Percentiles rank a stretch among this genome's conserved stretches.
Evolutionary conservation across 495 filamentous ascomycete genomes (phyloP).

Genomic region (Penicillium daleae): DNA sequence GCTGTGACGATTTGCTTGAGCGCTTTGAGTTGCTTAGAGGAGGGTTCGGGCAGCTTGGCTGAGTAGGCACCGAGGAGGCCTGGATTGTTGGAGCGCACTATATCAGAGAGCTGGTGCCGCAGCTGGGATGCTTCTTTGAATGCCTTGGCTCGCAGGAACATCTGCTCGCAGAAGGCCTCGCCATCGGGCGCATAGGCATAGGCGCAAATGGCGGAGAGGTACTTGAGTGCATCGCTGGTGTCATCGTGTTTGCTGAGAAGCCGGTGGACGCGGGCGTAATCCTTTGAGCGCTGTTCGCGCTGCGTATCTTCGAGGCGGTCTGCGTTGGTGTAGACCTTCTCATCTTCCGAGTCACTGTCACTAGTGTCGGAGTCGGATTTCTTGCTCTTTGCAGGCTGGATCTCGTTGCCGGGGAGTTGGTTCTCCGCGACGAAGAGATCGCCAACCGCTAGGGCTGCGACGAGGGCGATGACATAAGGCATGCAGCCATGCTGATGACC

Average conservation of each 20-base stretch:
- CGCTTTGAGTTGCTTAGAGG: constrained; percentile 71
- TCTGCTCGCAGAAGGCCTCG: constrained; percentile 73
- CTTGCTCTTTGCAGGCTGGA: constrained; percentile 13
- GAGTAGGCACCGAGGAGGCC: constrained; percentile 62
- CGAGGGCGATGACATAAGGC: constrained; percentile 85
- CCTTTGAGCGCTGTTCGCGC: constrained; percentile 64
- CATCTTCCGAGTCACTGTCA: constrained; percentile 18
- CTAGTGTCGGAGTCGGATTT: constrained; percentile 43
- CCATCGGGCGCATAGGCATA: constrained; percentile 76
- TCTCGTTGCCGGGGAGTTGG: constrained; percentile 63
- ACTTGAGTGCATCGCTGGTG: constrained; percentile 85
- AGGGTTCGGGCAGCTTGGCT: constrained; percentile 68
- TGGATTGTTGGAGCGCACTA: constrained; percentile 75
- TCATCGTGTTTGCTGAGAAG: constrained; percentile 81
- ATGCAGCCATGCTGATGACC: constrained; percentile 83
- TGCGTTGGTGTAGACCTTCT: constrained; percentile 61
- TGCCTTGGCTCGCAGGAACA: constrained; percentile 83
- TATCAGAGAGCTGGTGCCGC: constrained; percentile 76
- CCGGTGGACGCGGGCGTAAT: constrained; percentile 75
- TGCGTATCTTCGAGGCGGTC: constrained; percentile 70
- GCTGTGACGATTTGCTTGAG: constrained; percentile 90
- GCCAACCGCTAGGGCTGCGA: constrained; percentile 84
- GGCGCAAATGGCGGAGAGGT: constrained; percentile 79
- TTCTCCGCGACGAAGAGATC: constrained; percentile 87
- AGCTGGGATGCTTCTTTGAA: constrained; percentile 86